phyloP scores from a whole-genome alignment of 2,329 filamentous ascomycete species.

The Penicillium italicum region DNA sequence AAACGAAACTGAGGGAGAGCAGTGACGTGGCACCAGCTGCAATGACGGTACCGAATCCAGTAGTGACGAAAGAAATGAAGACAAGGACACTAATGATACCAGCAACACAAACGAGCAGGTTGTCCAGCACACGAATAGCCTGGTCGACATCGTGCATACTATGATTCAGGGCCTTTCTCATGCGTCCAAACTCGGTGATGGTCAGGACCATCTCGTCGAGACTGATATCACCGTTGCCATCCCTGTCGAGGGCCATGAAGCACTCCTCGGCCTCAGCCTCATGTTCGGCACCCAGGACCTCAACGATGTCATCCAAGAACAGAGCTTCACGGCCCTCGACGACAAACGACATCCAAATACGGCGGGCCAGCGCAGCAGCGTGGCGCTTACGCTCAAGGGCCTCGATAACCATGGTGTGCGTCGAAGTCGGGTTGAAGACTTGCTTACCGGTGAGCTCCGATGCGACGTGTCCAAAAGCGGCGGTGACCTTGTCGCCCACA shows the following conservation, averaged over 20 bases:
- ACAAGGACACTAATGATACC: conserved; percentile 77
- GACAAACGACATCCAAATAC: conserved; percentile 98
- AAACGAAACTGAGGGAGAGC: conserved; percentile 94
- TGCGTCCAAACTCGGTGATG: conserved; percentile 75
- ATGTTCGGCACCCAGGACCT: conserved; percentile 76
- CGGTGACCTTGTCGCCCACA: conserved; percentile 88
- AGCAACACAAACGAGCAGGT: conserved; percentile 76
- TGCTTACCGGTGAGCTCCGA: conserved; percentile 94
- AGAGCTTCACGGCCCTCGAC: conserved; percentile 81
- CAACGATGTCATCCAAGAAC: conserved; percentile 74
- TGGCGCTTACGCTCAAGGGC: conserved; percentile 80
- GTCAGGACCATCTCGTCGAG: conserved; percentile 93
- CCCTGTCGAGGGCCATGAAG: conserved; percentile 75
- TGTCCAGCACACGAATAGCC: conserved; percentile 86
- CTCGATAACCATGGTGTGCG: conserved; percentile 83
- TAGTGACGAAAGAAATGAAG: conserved; percentile 87
- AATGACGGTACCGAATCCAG: conserved; percentile 77
- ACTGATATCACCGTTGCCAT: conserved; percentile 90
- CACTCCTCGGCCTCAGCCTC: conserved; percentile 79
- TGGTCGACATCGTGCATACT: conserved; percentile 98
- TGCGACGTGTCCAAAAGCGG: conserved; percentile 86
- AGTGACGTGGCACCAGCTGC: conserved; percentile 88
- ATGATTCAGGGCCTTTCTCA: conserved; percentile 81
- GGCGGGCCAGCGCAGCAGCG: conserved; percentile 86
- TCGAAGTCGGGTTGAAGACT: conserved; percentile 86